phyloP scores from a whole-genome alignment of 768 basidiomycete species.

The Zangia roseola region DNA sequence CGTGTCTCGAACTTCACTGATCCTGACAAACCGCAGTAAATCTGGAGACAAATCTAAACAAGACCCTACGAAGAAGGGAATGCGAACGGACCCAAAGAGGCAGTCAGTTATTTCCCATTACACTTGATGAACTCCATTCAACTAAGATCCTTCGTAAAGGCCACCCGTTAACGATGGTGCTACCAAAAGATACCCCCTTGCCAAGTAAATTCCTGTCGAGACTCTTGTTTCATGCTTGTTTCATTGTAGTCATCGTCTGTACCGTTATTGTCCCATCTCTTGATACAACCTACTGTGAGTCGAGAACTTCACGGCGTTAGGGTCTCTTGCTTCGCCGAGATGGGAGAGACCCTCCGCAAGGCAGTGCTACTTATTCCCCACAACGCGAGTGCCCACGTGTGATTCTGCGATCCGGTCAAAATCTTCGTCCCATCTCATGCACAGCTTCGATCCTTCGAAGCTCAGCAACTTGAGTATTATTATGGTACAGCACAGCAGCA shows the following conservation, averaged over 20 bases:
- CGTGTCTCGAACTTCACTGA: neutral
- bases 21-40: neutral
- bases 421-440: too few relatives aligned
- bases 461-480: too few relatives aligned
- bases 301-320: neutral
- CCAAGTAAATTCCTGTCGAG: too few relatives aligned
- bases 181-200: neutral
- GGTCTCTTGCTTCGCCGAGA: too few relatives aligned
- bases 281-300: neutral
- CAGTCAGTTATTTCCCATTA: slow-evolving; percentile 2
- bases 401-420: too few relatives aligned
- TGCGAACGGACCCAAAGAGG: neutral
- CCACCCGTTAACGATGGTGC: neutral
- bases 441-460: neutral
- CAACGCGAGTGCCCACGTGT: too few relatives aligned
- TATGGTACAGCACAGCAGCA: too few relatives aligned
- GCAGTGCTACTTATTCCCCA: too few relatives aligned
- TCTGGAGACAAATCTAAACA: too few relatives aligned
- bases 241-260: neutral
- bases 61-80: neutral
- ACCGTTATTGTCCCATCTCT: neutral
- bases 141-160: slow-evolving; percentile 1
- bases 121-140: neutral
- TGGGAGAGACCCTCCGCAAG: neutral
- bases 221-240: neutral